These are phyloP conservation scores for Tricholoma furcatifolium DNA, from an alignment of 768 basidiomycete species.

Conservation along the genomic window DNA sequence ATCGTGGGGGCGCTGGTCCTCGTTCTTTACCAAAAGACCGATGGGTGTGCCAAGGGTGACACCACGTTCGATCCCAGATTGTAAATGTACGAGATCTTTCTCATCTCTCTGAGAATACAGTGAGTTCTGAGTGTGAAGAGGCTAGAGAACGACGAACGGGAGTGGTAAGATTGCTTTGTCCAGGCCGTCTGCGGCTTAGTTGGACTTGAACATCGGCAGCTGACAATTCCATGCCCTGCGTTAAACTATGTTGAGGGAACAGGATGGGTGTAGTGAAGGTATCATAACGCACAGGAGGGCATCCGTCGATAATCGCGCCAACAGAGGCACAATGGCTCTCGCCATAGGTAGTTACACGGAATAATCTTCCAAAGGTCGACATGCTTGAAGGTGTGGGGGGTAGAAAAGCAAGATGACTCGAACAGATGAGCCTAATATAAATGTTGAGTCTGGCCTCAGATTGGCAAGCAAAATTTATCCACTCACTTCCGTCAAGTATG, in stretches of 20 bases:
- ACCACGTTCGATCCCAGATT: conserved; percentile 92
- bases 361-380: conserved; percentile 92
- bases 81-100: conserved; percentile 90
- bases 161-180: conserved; percentile 95
- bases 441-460: not conserved
- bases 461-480: not conserved
- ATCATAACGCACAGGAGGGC: conserved; percentile 74
- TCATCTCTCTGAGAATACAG: conserved; percentile 71
- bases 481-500: not conserved
- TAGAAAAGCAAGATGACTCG: conserved; percentile 3
- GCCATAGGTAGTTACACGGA: conserved; percentile 95
- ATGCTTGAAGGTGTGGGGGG: conserved; percentile 38
- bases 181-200: conserved; percentile 87
- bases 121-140: conserved; percentile 3
- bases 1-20: conserved; percentile 97
- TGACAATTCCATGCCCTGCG: conserved; percentile 78
- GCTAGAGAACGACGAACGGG: conserved; percentile 58
- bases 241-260: conserved; percentile 9
- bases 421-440: not conserved
- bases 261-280: not conserved
- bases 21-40: conserved; percentile 93
- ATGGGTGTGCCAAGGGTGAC: conserved; percentile 98
- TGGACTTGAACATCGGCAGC: conserved; percentile 88
- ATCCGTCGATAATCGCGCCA: conserved; percentile 96
- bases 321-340: conserved; percentile 98